Evolutionary conservation across 345 rosid species (phyloP), one percentile per base, ranked within the genome.

Genomic region (Populus simonii): DNA sequence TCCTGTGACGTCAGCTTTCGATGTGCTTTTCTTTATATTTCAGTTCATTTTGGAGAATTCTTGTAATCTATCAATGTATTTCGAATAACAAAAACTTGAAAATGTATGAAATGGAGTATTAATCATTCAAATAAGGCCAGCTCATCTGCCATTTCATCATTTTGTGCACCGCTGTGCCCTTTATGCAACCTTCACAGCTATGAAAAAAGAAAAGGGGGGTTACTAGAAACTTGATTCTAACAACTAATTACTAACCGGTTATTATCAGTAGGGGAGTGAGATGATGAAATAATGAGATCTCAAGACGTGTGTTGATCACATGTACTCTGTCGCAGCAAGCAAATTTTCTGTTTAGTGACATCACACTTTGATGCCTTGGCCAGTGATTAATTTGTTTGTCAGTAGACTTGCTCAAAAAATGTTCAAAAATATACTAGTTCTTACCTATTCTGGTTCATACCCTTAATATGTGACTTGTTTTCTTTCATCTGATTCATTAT

Each of bases 91-190:
- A 57, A 9, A n/a, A 57, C 27, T n/a, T 57, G 29, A 27, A 35
- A 73, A 57, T 20, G 9, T 73, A 29, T 20, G 16, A 59, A 72
- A 9, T 20, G 47, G 15, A 57, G 25, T n/a, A 4, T 18, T 36
- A 57, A n/a, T 73, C 62, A 47, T 59, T 73, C 65, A n/a, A 73
- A 18, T 73, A 38, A 13, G 35, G 31, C 47, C 76, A 35, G 36
- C 25, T 20, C 27, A 33, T 68, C 71, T 22, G 71, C 22, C 25
- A 49, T 6, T 51, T 31, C 74, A 29, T n/a, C 13, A 57, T 73
- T 57, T 49, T 29, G 8, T 15, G 10, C 25, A 16, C 33, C 25
- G 25, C 45, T 67, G 25, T 9, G 38, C n/a, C 9, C 67, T 31
- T 35, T 8, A 20, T 53, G n/a, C 61, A 55, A 55, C 62, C 29